Conservation (phyloP, 805 yeast species). For the Sugiyamaella lignohabitans region DNA sequence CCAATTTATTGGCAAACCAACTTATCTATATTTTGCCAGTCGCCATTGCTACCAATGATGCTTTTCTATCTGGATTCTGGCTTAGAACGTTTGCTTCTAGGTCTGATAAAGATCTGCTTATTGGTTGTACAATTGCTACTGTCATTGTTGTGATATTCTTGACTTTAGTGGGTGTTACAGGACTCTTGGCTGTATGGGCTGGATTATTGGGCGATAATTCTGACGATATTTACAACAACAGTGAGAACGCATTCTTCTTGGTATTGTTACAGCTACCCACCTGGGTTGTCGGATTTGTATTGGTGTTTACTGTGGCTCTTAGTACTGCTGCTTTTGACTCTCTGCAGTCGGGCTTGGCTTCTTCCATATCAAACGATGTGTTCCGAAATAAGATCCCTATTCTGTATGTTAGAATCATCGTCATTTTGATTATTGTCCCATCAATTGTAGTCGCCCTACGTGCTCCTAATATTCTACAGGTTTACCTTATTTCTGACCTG, state of each 20-base stretch:
- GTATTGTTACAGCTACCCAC: slow-evolving; percentile 66
- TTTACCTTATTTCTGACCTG: slow-evolving; percentile 85
- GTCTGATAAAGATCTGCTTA: slow-evolving; percentile 63
- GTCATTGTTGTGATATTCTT: slow-evolving; percentile 56
- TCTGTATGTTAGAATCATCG: slow-evolving; percentile 61
- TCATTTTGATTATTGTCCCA: slow-evolving; percentile 76
- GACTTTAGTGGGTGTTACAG: slow-evolving; percentile 73
- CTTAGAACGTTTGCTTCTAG: slow-evolving; percentile 85
- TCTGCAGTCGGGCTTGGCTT: slow-evolving; percentile 79
- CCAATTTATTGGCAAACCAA: slow-evolving; percentile 81
- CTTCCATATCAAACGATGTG: slow-evolving; percentile 82
- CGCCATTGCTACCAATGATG: slow-evolving; percentile 84
- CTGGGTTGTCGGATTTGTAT: slow-evolving; percentile 80
- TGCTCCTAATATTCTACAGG: slow-evolving; percentile 77
- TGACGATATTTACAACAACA: slow-evolving; percentile 39
- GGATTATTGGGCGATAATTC: slow-evolving; percentile 38
- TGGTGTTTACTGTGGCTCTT: slow-evolving; percentile 64
- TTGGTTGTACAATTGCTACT: slow-evolving; percentile 73
- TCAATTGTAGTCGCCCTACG: slow-evolving; percentile 76
- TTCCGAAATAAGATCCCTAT: slow-evolving; percentile 74
- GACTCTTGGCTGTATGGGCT: slow-evolving; percentile 87
- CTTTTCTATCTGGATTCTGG: slow-evolving; percentile 92
- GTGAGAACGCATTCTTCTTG: slow-evolving; percentile 65
- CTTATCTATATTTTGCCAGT: slow-evolving; percentile 74
- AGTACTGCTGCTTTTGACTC: slow-evolving; percentile 90